Base-by-base conservation (phyloP, 106 monocot species). In the Xerophyta viscosa region DNA sequence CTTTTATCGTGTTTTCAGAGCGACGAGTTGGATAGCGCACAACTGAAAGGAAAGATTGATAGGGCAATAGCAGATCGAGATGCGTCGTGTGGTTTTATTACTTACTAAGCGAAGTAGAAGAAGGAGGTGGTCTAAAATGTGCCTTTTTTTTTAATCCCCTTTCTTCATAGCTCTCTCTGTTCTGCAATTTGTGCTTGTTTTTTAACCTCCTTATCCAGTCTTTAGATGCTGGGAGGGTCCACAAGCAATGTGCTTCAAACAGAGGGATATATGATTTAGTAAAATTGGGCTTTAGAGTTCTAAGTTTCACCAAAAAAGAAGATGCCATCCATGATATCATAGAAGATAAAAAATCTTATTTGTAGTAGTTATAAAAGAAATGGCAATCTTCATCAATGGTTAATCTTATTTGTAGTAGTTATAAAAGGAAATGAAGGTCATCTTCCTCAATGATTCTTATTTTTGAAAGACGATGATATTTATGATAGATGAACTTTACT, bases 31-130 rank as follows among this genome's bases (percentile, higher is more conserved):
- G 46, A 52, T 15, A 37, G 58, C 33, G 30, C 27, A 31, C 66
- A 66, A 22, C n/a, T 81, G 63, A 75, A 81, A 58, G 52, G 52
- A 24, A 81, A 48, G 62, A 75, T 81, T 13, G 75, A 75, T 33
- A 19, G 21, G 0, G 58, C 75, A 14, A 52, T 81, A 21, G 28
- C 52, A 1, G 58, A 59, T 14, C 49, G 57, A 9, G 63, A 67
- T 30, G 31, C 41, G 2, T 29, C 56, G 2, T 31, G 18, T 8
- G 66, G 67, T 31, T 44, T 66, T 30, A 46, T 27, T 20, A 71
- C 61, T 31, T 52, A 31, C 19, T 31, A 54, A 12, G 4, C n/a
- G n/a, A n/a, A n/a, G n/a, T n/a, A n/a, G 12, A 22, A 22, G 19
- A 48, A 2, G 5, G 45, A 18, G 33, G 8, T 6, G 19, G 3